Conservation (phyloP, 306 rosid genomes). For the Prunus fruticosa region DNA sequence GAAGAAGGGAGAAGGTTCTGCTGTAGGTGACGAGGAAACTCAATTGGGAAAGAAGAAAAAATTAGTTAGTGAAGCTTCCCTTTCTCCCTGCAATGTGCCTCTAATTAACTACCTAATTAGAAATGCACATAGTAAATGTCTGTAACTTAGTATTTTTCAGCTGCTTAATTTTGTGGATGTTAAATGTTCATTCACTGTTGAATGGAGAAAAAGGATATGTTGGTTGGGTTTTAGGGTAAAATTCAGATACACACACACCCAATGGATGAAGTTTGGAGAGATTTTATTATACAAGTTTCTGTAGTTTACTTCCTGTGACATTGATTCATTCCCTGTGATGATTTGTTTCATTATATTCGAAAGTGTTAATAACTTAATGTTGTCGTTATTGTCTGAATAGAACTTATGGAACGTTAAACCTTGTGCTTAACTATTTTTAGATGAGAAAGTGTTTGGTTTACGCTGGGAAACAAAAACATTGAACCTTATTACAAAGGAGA, state of each 20-base stretch:
- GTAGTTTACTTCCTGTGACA: slow-evolving; percentile 17
- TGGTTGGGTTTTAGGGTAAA: neutral
- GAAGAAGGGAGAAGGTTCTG: slow-evolving; percentile 17
- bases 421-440: too few relatives aligned
- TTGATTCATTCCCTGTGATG: neutral
- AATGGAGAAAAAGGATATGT: slow-evolving; percentile 15
- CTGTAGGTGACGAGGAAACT: neutral
- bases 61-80: neutral
- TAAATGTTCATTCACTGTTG: slow-evolving; percentile 17
- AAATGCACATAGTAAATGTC: slow-evolving; percentile 58
- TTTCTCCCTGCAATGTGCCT: slow-evolving; percentile 25
- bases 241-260: neutral
- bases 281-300: neutral
- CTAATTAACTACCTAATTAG: slow-evolving; percentile 43
- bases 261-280: neutral
- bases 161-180: slow-evolving; percentile 32
- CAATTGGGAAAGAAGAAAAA: neutral
- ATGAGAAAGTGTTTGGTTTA: too few relatives aligned
- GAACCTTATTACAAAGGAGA: neutral
- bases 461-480: neutral
- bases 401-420: too few relatives aligned
- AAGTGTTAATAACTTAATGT: too few relatives aligned
- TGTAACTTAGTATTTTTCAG: slow-evolving; percentile 30
- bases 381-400: too few relatives aligned
- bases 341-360: neutral